Evolutionary conservation across 2,329 filamentous ascomycete species (phyloP), one percentile per base, ranked within the genome.

Genomic region (Amauroascus niger): DNA sequence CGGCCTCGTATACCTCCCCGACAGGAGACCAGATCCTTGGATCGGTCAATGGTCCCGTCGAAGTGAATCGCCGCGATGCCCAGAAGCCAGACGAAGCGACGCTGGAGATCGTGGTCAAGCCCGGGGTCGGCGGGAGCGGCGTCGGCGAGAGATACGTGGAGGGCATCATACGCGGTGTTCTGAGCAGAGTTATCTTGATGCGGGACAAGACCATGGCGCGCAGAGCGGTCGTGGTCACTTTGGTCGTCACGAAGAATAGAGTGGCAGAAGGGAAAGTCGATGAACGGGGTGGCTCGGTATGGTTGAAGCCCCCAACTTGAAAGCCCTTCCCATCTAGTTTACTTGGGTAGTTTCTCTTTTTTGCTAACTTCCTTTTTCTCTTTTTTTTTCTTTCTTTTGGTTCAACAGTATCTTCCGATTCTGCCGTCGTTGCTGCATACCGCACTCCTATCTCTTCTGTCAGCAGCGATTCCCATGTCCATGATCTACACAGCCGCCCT

Each of bases 61-160:
- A 98, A 73, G 88, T 91, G 13, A 69, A 83, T 62, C 81, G 90
- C 63, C 82, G 88, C 63, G 91, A 98, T 66, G 65, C 69, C 22
- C 88, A 97, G 69, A 81, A 93, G 60, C 86, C 93, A 6, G 90
- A 95, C 69, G 89, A 96, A 73, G 88, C 91, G 26, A 81, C 85
- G 48, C 77, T 98, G 60, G 93, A 97, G 70, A 87, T 98, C 55
- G 83, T 91, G 66, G 81, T 98, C 59, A 82, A 93, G 67, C 91
- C 91, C 47, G 84, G 86, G 33, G 83, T 85, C 59, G 90, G 90
- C 14, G 83, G 93, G 44, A 88, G 87, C 74, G 86, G 89, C 83
- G 85, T 86, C 16, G 79, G 84, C 58, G 86, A 90, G 70, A 80
- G 88, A 62, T 88, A 95, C 69, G 80, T 95, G 22, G 90, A 96